Percentiles rank a stretch among this genome's conserved stretches.
Conservation (phyloP, 441 rosid genomes). For the Euphorbia corollata region DNA sequence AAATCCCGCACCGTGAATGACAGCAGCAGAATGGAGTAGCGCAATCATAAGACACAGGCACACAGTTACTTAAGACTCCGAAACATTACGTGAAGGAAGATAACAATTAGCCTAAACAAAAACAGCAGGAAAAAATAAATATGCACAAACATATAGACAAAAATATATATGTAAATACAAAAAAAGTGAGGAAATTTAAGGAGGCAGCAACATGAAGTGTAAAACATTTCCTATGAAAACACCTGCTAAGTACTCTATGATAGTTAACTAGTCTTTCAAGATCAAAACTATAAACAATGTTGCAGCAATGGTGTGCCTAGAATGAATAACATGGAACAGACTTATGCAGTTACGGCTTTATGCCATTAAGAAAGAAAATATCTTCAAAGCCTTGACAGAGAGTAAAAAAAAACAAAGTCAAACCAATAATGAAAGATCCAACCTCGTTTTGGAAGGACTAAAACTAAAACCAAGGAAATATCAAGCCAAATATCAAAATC, state of each 20-base stretch:
- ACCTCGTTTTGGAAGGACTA: neutral
- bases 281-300: neutral
- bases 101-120: neutral
- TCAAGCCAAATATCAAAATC: neutral
- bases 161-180: neutral
- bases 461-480: neutral
- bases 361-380: neutral
- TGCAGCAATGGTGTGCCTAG: neutral
- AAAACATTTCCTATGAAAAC: neutral
- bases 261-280: neutral
- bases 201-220: neutral
- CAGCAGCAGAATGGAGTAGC: neutral
- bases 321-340: neutral
- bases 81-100: slow-evolving; percentile 3
- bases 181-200: neutral
- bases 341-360: too few species aligned
- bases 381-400: neutral
- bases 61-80: neutral
- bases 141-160: neutral
- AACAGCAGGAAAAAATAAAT: neutral
- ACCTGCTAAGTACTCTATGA: neutral
- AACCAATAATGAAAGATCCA: neutral
- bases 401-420: neutral
- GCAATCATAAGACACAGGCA: neutral
- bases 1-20: neutral